Percentiles rank a stretch among this genome's conserved stretches.
phyloP scores from a whole-genome alignment of 768 basidiomycete species.

The Phallus indusiatus region DNA sequence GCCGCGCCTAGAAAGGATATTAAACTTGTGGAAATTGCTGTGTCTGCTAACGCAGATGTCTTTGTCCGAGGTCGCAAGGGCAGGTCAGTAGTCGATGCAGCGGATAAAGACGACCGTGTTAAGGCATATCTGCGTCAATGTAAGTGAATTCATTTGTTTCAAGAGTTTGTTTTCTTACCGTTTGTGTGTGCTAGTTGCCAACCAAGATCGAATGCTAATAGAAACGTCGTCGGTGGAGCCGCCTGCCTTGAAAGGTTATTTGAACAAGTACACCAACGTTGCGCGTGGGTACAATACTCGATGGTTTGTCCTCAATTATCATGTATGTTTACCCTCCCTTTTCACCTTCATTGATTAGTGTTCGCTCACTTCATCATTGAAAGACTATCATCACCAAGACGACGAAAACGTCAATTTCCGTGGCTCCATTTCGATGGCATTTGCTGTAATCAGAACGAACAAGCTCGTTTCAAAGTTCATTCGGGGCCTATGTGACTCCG shows the following conservation, averaged over 20 bases:
- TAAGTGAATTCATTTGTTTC: too few species aligned
- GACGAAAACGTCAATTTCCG: slow-evolving; percentile 81
- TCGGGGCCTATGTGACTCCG: slow-evolving; percentile 22
- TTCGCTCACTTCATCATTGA: slow-evolving; percentile 8
- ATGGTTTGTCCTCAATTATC: slow-evolving; percentile 93
- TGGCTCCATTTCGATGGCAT: slow-evolving; percentile 83
- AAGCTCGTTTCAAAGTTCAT: slow-evolving; percentile 76
- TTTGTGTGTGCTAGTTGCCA: slow-evolving; percentile 54
- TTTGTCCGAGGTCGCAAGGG: slow-evolving; percentile 76
- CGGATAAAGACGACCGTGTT: slow-evolving; percentile 73
- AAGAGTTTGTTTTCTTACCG: slow-evolving; percentile 1
- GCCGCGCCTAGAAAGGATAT: slow-evolving; percentile 76
- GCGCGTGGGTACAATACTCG: slow-evolving; percentile 82
- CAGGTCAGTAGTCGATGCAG: slow-evolving; percentile 52
- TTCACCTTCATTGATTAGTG: background rate
- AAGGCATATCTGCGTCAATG: slow-evolving; percentile 78
- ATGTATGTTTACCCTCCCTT: slow-evolving; percentile 38
- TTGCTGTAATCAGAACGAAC: slow-evolving; percentile 58
- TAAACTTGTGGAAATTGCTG: slow-evolving; percentile 70
- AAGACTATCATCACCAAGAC: slow-evolving; percentile 80
- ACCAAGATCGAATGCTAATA: slow-evolving; percentile 68
- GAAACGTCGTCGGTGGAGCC: slow-evolving; percentile 40
- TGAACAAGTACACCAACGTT: slow-evolving; percentile 91
- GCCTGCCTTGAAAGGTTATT: slow-evolving; percentile 61
- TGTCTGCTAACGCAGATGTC: slow-evolving; percentile 81